phyloP scores from a whole-genome alignment of 331 rosid genomes.

The Quercus lobata region DNA sequence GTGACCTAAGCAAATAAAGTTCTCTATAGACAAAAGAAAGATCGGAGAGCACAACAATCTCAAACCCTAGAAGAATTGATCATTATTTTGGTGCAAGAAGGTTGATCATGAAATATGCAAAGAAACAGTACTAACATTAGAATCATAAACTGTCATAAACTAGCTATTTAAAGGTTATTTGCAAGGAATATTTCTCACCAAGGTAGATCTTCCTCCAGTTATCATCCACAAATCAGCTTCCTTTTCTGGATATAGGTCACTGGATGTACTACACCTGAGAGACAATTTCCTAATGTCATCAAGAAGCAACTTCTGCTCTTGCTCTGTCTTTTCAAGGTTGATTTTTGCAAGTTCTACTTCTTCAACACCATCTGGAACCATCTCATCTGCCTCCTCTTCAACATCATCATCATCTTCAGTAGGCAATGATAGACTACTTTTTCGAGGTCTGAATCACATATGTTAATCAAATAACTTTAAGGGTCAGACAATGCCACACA shows the following conservation, averaged over 20 bases:
- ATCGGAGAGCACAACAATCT: not conserved
- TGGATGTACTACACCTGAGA: slow-evolving; percentile 52
- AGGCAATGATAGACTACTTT: slow-evolving; percentile 78
- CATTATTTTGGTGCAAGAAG: not conserved
- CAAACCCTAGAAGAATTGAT: too few relatives aligned
- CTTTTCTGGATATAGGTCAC: slow-evolving; percentile 64
- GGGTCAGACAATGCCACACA: slow-evolving; percentile 13
- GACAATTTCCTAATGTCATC: slow-evolving; percentile 82
- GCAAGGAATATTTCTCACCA: slow-evolving; percentile 59
- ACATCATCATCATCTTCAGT: slow-evolving; percentile 93
- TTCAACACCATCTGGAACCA: slow-evolving; percentile 98
- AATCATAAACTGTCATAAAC: slow-evolving; percentile 13
- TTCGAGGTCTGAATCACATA: slow-evolving; percentile 72
- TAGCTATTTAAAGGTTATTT: slow-evolving; percentile 14
- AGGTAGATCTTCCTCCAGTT: slow-evolving; percentile 60
- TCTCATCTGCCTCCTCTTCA: slow-evolving; percentile 97
- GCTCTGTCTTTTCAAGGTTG: slow-evolving; percentile 77
- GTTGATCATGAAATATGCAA: not conserved
- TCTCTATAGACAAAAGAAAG: not conserved
- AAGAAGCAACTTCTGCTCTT: slow-evolving; percentile 78
- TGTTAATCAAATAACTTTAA: slow-evolving; percentile 27
- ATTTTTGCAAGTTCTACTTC: slow-evolving; percentile 96
- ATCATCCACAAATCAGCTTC: slow-evolving; percentile 94
- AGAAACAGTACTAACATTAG: not conserved
- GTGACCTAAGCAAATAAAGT: not conserved